Evolutionary conservation across 768 basidiomycete genomes (phyloP).

Genomic region (Fibroporia radiculosa): DNA sequence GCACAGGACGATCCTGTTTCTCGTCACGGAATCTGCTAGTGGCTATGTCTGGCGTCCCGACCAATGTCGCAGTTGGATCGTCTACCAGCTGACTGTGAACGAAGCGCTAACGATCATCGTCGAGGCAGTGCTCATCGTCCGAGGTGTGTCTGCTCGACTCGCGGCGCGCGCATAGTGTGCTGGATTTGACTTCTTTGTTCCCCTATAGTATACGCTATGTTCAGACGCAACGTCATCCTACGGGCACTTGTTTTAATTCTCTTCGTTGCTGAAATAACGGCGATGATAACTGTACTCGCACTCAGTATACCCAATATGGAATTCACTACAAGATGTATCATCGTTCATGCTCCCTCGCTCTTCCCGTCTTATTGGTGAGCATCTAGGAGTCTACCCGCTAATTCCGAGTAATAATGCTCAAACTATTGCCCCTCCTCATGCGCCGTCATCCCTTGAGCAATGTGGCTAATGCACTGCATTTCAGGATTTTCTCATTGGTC

Average conservation of each 20-base stretch:
- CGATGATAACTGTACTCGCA: constrained; percentile 6
- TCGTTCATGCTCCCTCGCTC: constrained; percentile 1
- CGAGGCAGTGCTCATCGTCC: constrained; percentile 8
- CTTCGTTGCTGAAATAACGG: constrained; percentile 6
- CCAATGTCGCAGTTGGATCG: constrained; percentile 7
- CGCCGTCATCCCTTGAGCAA: too few relatives aligned
- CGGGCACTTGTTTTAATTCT: neutral
- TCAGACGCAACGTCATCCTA: constrained; percentile 2
- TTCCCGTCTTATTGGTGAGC: constrained; percentile 6
- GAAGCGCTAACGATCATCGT: constrained; percentile 5
- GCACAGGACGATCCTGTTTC: neutral
- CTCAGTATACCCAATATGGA: constrained; percentile 7
- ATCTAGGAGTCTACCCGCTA: neutral
- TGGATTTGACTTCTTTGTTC: neutral
- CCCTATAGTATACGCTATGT: constrained; percentile 10
- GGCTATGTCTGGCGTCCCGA: neutral
- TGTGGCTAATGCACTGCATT: too few relatives aligned
- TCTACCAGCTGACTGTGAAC: constrained; percentile 2
- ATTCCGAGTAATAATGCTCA: neutral
- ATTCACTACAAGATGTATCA: constrained; percentile 8
- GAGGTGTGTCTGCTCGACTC: constrained; percentile 1
- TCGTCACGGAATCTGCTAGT: neutral
- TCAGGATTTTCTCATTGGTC: constrained; percentile 3
- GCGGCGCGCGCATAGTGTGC: too few relatives aligned
- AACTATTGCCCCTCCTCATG: too few relatives aligned